These are phyloP conservation scores for Fraxinus anomala DNA, from an alignment of 257 asterid species.

Conservation along the genomic window DNA sequence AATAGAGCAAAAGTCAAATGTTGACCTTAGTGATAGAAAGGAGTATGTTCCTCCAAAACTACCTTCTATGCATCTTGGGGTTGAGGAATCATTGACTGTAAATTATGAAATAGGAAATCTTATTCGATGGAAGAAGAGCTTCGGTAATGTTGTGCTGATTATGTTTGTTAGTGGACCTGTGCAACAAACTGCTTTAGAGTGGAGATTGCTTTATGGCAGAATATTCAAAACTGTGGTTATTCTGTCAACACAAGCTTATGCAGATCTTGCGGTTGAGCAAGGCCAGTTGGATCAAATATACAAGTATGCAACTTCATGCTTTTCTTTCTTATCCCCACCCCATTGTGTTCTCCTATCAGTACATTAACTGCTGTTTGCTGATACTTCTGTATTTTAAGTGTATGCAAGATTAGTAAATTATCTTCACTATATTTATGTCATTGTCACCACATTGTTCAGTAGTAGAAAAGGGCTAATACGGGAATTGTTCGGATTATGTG, in stretches of 20 bases:
- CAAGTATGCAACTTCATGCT: constrained; percentile 37
- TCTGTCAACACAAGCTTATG: constrained; percentile 53
- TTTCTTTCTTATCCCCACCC: not conserved
- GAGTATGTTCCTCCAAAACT: constrained; percentile 60
- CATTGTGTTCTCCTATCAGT: not conserved
- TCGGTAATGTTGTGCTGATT: constrained; percentile 63
- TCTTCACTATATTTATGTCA: not conserved
- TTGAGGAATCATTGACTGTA: constrained; percentile 62
- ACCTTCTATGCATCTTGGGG: constrained; percentile 74
- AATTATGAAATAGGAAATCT: constrained; percentile 72
- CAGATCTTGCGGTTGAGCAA: constrained; percentile 60
- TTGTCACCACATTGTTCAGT: not conserved
- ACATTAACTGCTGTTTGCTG: not conserved
- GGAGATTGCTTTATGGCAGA: constrained; percentile 78
- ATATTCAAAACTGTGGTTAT: constrained; percentile 67
- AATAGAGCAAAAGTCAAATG: constrained; percentile 43
- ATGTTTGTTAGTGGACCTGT: constrained; percentile 74
- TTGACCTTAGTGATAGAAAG: constrained; percentile 50
- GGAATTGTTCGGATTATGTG: not conserved
- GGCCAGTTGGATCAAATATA: constrained; percentile 56
- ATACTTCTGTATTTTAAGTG: not conserved
- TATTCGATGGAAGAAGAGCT: constrained; percentile 67
- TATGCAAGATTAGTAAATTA: not conserved
- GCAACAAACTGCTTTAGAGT: constrained; percentile 71
- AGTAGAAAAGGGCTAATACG: not conserved